These are phyloP conservation scores for Wickerhamiella azyma DNA, from an alignment of 805 yeast species.

Conservation along the genomic window DNA sequence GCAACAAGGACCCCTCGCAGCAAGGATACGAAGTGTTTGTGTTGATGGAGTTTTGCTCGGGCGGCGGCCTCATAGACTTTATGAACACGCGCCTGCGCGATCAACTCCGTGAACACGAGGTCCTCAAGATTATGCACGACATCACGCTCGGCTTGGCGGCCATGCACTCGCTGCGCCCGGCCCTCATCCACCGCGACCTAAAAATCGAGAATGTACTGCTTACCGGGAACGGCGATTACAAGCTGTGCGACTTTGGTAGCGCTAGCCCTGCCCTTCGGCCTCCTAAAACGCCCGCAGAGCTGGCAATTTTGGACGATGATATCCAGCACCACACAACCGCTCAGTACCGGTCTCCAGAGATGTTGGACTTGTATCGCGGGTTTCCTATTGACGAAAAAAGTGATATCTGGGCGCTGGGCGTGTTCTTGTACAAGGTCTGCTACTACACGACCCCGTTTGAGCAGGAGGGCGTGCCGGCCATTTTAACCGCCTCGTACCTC, in stretches of 20 bases:
- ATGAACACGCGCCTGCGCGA: conserved; percentile 79
- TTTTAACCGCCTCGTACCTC: conserved; percentile 67
- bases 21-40: conserved; percentile 72
- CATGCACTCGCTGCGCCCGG: conserved; percentile 61
- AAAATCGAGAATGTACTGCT: conserved; percentile 90
- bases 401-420: conserved; percentile 95
- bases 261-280: conserved; percentile 58
- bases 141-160: conserved; percentile 64
- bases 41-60: conserved; percentile 87
- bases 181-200: conserved; percentile 80
- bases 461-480: conserved; percentile 66
- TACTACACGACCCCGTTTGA: conserved; percentile 94
- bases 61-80: conserved; percentile 67
- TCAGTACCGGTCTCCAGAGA: conserved; percentile 90
- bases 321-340: conserved; percentile 86
- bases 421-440: conserved; percentile 77
- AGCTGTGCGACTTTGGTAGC: conserved; percentile 89
- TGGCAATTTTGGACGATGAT: conserved; percentile 67
- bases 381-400: conserved; percentile 80
- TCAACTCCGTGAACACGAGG: conserved; percentile 62
- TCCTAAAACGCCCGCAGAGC: conserved; percentile 62
- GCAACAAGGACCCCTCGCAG: conserved; percentile 32
- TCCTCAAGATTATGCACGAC: conserved; percentile 72
- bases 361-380: conserved; percentile 78
- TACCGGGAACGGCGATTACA: conserved; percentile 50